Evolutionary conservation across 345 rosid genomes (phyloP), one percentile per base, ranked within the genome.

Genomic region (Geranium brycei): DNA sequence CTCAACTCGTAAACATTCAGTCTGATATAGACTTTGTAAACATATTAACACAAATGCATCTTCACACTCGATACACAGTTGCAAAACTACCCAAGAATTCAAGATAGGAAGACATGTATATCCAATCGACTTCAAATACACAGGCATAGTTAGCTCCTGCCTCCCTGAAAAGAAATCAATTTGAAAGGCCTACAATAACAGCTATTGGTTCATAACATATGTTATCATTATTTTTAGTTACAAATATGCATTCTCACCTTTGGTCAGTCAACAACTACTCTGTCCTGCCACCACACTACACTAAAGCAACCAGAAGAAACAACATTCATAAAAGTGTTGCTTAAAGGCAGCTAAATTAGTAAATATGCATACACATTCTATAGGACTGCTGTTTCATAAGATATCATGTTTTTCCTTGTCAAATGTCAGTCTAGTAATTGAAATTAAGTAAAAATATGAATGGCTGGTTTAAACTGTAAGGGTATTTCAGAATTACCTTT

Each of bases 401-500:
- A 35, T 7, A 35, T 35, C 41, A 35, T 35, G 41, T 35, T 4
- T 35, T 35, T 35, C 41, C 41, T 35, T 23, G 10, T 35, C 41
- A 35, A 35, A 35, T 35, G 41, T 14, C 18, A 10, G 47, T 31
- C 19, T 62, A 57, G 32, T 40, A 19, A 17, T 3, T 40, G 15
- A 15, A 38, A 40, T 17, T 17, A 4, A 23, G 18, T 47, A 19
- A 60, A 2, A 60, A 60, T 13, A 19, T 5, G n/a, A 17, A 8
- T 60, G 62, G 30, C 30, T 8, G 17, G 28, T 60, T 19, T 60
- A 17, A 31, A 63, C 8, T 11, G 1, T 8, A 10, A 58, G 18
- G 0, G 19, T 23, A 23, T 23, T 16, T 32, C 38, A 10, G 2
- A 64, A 60, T 56, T 87, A 89, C 98, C 96, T 84, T 77, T 55